phyloP scores from a whole-genome alignment of 345 rosid species.

The Carallia pectinifolia region DNA sequence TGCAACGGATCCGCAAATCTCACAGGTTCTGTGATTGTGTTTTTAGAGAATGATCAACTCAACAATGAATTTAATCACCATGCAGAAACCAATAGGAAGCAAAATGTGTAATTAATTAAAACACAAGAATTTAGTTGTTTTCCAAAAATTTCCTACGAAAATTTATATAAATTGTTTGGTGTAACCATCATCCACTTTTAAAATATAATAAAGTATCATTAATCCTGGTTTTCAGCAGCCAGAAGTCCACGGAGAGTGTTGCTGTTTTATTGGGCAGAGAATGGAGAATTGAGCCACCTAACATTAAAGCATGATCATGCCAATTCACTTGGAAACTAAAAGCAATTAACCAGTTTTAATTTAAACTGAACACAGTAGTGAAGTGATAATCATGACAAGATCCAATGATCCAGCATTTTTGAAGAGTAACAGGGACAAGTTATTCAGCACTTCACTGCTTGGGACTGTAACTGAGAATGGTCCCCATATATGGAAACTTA shows the following conservation, averaged over 20 bases:
- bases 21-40: conserved; percentile 67
- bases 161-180: too few relatives aligned
- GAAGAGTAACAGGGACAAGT: not conserved
- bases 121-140: not conserved
- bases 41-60: not conserved
- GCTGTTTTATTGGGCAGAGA: not conserved
- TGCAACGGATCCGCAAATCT: conserved; percentile 88
- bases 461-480: not conserved
- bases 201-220: too few relatives aligned
- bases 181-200: too few relatives aligned
- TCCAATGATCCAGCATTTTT: not conserved
- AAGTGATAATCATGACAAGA: not conserved
- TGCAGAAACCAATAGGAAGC: not conserved
- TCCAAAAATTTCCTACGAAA: too few relatives aligned
- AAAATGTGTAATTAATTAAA: not conserved
- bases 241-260: not conserved
- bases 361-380: not conserved
- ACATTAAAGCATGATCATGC: not conserved
- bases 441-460: not conserved
- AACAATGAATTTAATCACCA: not conserved
- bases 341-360: not conserved
- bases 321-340: not conserved
- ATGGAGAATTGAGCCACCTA: not conserved
- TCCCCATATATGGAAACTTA: not conserved
- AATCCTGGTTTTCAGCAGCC: not conserved